Evolutionary conservation across 73 alveolate genomes (phyloP), one percentile per base, ranked within the genome.

Genomic region (Effrenium voratum): DNA sequence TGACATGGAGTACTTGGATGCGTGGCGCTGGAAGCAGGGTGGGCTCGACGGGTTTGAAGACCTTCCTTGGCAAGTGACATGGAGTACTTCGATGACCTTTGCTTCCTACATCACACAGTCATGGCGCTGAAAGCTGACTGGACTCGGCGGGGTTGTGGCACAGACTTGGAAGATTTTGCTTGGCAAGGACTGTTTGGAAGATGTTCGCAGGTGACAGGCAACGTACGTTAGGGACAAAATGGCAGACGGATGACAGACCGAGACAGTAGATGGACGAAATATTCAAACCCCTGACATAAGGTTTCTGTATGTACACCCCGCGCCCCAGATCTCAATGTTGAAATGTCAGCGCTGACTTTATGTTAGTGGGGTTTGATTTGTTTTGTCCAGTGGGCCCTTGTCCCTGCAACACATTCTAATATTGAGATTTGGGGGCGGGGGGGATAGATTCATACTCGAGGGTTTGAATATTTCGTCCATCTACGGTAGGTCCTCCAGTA

Each of bases 211-310:
- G 6, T 66, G 77, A 19, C 1, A 30, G 40, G 36, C 43, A 26
- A 2, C 77, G 40, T 66, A 13, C 12, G 44, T 66, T 30, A 41
- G 40, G 13, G 6, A 36, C 77, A 3, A 30, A 30, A 30, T 10
- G 1, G n/a, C 24, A 30, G 2, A 66, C 43, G 36, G n/a, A 66
- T 1, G 24, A 30, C 2, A 2, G 36, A 10, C 77, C 1, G 77
- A 66, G 77, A 66, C 77, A 66, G 77, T 66, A 66, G 77, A 66
- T 66, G 77, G 77, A 66, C 77, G n/a, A 66, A 66, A 66, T 30
- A 66, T 1, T 66, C 77, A 66, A 66, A 66, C 77, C 77, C 77
- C 43, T 30, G 43, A 66, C 19, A 66, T 41, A 26, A 41, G 16
- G n/a, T n/a, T n/a, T 66, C 8, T 3, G 44, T 8, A 66, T 13